phyloP scores from a whole-genome alignment of 2,329 filamentous ascomycete species.

The Fusarium chuoi region DNA sequence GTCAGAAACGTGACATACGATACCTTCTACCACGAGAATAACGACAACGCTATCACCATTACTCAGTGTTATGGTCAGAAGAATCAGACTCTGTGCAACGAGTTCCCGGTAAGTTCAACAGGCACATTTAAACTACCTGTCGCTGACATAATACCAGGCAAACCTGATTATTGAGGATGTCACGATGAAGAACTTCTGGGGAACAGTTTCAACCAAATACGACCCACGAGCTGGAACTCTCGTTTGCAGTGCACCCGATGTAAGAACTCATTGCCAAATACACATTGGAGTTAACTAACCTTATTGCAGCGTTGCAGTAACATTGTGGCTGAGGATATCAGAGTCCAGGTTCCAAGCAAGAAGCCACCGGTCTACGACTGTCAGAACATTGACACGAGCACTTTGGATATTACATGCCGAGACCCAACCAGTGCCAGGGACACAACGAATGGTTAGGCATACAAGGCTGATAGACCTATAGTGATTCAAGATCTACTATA shows the following conservation, averaged over 20 bases:
- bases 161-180: conserved; percentile 42
- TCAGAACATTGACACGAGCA: conserved; percentile 26
- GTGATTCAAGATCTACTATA: too few relatives aligned
- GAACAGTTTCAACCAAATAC: conserved; percentile 43
- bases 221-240: conserved; percentile 45
- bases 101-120: conserved; percentile 25
- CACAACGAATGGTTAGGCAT: conserved; percentile 11
- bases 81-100: conserved; percentile 43
- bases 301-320: conserved; percentile 37
- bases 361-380: conserved; percentile 40
- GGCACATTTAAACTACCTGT: accelerated
- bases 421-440: conserved; percentile 18
- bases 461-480: neutral
- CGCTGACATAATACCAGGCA: conserved; percentile 23
- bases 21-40: conserved; percentile 67
- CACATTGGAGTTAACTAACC: neutral
- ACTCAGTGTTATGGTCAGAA: conserved; percentile 45
- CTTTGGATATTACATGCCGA: conserved; percentile 36
- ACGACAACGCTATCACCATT: conserved; percentile 57
- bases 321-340: conserved; percentile 38
- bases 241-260: conserved; percentile 46
- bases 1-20: conserved; percentile 76
- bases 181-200: conserved; percentile 47
- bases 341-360: conserved; percentile 37
- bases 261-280: neutral